Percentiles rank a stretch among this genome's conserved stretches.
These are phyloP conservation scores for Amanita phalloides DNA, from an alignment of 768 basidiomycete genomes.

Conservation along the genomic window DNA sequence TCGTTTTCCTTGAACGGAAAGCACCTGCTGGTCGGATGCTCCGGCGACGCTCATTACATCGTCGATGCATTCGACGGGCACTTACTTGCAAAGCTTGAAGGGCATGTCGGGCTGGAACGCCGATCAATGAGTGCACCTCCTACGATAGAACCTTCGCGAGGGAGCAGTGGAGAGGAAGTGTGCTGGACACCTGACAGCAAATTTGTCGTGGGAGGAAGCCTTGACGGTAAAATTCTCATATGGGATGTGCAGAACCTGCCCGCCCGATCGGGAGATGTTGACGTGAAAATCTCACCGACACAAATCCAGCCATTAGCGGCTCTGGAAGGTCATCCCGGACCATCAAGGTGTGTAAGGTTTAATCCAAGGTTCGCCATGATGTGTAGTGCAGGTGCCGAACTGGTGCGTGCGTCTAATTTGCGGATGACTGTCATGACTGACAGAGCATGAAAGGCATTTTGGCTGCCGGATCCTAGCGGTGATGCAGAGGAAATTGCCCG, in stretches of 20 bases:
- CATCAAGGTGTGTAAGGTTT: constrained; percentile 78
- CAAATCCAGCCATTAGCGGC: constrained; percentile 29
- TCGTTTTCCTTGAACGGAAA: constrained; percentile 87
- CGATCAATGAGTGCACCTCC: constrained; percentile 37
- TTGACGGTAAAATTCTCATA: constrained; percentile 74
- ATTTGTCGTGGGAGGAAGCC: constrained; percentile 75
- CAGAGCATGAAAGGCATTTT: constrained; percentile 25
- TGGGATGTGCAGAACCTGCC: constrained; percentile 79
- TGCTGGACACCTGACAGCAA: constrained; percentile 93
- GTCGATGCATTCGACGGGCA: constrained; percentile 85
- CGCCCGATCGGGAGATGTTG: constrained; percentile 36
- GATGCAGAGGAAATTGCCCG: constrained; percentile 65
- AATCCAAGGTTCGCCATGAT: constrained; percentile 89
- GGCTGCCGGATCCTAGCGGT: constrained; percentile 44
- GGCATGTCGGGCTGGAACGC: constrained; percentile 75
- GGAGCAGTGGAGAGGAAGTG: constrained; percentile 88
- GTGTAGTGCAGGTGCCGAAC: constrained; percentile 70
- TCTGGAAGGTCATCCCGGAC: constrained; percentile 76
- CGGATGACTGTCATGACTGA: constrained; percentile 8
- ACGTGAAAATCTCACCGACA: constrained; percentile 41
- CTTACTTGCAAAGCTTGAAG: constrained; percentile 77
- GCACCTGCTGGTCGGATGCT: constrained; percentile 86
- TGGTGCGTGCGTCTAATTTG: constrained; percentile 38
- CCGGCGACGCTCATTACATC: constrained; percentile 87
- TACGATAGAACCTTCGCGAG: constrained; percentile 60